Conservation (phyloP, 2,329 filamentous ascomycete species). For the Ceratocystis destructans region DNA sequence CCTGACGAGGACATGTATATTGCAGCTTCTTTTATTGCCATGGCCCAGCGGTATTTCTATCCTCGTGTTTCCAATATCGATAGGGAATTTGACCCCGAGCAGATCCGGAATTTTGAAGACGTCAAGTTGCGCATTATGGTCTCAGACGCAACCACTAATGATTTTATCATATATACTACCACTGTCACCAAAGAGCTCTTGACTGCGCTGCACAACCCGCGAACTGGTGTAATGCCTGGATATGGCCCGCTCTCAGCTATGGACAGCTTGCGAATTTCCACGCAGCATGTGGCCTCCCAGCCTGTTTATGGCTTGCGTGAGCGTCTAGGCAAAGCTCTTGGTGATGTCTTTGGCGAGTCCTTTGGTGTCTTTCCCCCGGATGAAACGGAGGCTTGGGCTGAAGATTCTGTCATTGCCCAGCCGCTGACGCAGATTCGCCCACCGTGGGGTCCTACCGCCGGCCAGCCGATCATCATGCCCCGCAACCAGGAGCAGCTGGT, state of each 20-base stretch:
- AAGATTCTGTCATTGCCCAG: conserved; percentile 1
- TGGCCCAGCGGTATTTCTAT: conserved; percentile 45
- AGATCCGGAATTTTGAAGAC: conserved; percentile 31
- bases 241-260: conserved; percentile 19
- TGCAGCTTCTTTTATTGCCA: conserved; percentile 39
- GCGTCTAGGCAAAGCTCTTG: conserved; percentile 40
- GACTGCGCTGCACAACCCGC: conserved; percentile 36
- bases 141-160: conserved; percentile 34
- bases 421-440: conserved; percentile 1
- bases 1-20: conserved; percentile 40
- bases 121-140: conserved; percentile 38
- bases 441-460: background rate
- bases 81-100: conserved; percentile 20
- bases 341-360: conserved; percentile 35
- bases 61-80: conserved; percentile 20
- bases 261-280: conserved; percentile 25
- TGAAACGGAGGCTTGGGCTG: conserved; percentile 7
- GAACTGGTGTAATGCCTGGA: conserved; percentile 13
- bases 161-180: conserved; percentile 42
- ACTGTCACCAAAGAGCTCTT: conserved; percentile 37
- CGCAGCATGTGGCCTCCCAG: conserved; percentile 6
- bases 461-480: background rate
- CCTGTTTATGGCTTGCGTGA: conserved; percentile 34
- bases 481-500: conserved; percentile 1
- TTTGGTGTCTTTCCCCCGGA: conserved; percentile 30